These are phyloP conservation scores for Acidomyces sp. DNA, from an alignment of 495 filamentous ascomycete genomes.

Conservation along the genomic window DNA sequence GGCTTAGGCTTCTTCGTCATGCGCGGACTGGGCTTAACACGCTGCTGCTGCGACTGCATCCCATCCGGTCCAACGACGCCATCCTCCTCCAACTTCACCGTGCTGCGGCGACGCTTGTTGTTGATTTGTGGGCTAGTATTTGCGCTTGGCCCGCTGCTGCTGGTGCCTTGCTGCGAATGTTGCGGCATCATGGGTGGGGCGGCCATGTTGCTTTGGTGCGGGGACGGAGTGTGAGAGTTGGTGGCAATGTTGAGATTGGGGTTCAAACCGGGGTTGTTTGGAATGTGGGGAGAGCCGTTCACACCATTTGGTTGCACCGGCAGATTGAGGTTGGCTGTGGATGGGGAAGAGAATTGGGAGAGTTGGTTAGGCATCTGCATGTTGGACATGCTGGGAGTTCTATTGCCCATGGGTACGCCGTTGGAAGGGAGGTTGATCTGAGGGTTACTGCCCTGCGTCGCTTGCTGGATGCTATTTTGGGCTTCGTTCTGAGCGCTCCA, in stretches of 20 bases:
- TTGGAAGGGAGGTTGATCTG: slow-evolving; percentile 20
- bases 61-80: slow-evolving; percentile 30
- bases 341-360: slow-evolving; percentile 44
- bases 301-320: slow-evolving; percentile 27
- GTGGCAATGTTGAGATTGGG: slow-evolving; percentile 1
- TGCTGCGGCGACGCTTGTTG: slow-evolving; percentile 63
- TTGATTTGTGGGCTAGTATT: slow-evolving; percentile 68
- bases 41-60: slow-evolving; percentile 26
- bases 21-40: slow-evolving; percentile 32
- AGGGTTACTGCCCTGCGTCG: slow-evolving; percentile 8
- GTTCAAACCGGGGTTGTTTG: slow-evolving; percentile 1
- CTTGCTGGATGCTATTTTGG: slow-evolving; percentile 9
- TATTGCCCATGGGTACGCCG: slow-evolving; percentile 10
- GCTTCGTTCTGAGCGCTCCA: slow-evolving; percentile 19
- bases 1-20: slow-evolving; percentile 24
- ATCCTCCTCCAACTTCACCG: slow-evolving; percentile 64
- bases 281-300: slow-evolving; percentile 43
- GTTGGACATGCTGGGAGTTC: slow-evolving; percentile 12
- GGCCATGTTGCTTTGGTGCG: slow-evolving; percentile 43
- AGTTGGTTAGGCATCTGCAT: slow-evolving; percentile 11
- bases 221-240: slow-evolving; percentile 26
- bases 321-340: slow-evolving; percentile 40
- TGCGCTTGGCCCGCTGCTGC: slow-evolving; percentile 56
- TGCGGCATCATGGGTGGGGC: slow-evolving; percentile 57
- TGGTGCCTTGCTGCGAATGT: slow-evolving; percentile 57